Conservation (phyloP, 192 early-diverging fungal species). For the Spizellomyces sp. region DNA sequence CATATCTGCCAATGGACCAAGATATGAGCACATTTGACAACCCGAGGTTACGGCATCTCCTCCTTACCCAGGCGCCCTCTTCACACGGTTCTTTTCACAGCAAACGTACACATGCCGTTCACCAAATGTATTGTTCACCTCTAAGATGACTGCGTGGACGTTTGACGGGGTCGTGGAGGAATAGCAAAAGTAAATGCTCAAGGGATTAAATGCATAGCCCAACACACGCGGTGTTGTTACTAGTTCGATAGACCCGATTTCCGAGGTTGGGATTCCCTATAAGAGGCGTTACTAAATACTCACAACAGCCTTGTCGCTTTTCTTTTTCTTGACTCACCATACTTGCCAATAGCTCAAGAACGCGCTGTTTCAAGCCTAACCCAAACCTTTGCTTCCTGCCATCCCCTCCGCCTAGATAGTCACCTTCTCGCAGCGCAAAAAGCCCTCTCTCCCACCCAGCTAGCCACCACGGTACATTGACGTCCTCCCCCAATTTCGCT, state of each 20-base stretch:
- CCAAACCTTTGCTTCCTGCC: not conserved
- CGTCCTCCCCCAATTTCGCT: slow-evolving; percentile 12
- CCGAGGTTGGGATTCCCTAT: slow-evolving; percentile 19
- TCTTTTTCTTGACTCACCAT: too few relatives aligned
- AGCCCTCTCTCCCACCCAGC: slow-evolving; percentile 23
- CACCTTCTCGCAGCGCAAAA: slow-evolving; percentile 33
- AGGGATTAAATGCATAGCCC: slow-evolving; percentile 55
- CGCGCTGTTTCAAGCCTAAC: not conserved
- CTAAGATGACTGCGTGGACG: slow-evolving; percentile 43
- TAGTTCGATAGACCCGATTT: slow-evolving; percentile 43
- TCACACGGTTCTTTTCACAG: slow-evolving; percentile 25
- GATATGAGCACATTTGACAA: not conserved
- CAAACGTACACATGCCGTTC: slow-evolving; percentile 59
- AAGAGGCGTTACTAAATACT: too few relatives aligned
- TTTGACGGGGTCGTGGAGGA: not conserved
- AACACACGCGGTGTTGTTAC: slow-evolving; percentile 57
- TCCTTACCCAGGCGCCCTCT: slow-evolving; percentile 24
- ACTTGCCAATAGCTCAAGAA: not conserved
- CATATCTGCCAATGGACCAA: slow-evolving; percentile 17
- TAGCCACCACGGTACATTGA: slow-evolving; percentile 23
- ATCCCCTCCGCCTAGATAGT: slow-evolving; percentile 27
- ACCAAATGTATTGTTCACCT: slow-evolving; percentile 65
- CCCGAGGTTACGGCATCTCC: not conserved
- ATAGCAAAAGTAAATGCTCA: slow-evolving; percentile 57
- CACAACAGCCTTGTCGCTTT: too few relatives aligned